Base-by-base conservation (phyloP, 1,139 yeast genomes). In the Dujonia santamariae region DNA sequence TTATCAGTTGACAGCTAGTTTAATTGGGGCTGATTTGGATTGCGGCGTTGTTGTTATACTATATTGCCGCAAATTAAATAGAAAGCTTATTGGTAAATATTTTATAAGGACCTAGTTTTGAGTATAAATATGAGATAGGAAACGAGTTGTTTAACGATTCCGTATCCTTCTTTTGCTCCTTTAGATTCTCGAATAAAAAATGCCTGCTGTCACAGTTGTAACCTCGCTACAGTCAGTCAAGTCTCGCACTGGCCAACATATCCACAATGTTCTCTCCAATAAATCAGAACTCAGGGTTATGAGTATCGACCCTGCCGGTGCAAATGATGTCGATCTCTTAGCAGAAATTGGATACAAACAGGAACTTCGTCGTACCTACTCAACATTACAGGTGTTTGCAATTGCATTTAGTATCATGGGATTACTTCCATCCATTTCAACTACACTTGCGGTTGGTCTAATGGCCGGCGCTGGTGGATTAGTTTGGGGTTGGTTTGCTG, bases 401-500 rank as follows among this genome's bases (percentile, higher is more conserved):
- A 72, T 72, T 34, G 75, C 78, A 4, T 72, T 70, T 48, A 63
- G 72, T 30, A 72, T 72, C 42, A 72, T 72, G 78, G 76, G 75
- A 19, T 50, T 72, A 34, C 54, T 72, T 16, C 76, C 78, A 4
- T 66, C 73, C 24, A 68, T 71, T 28, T 61, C 72, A 2, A 56
- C 70, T 11, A 51, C 53, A 11, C 35, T 54, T 17, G 48, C 51
- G 16, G 44, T 38, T 4, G 58, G 54, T 6, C 42, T 67, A 36
- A 51, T 67, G 5, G 73, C 75, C 13, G 81, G 81, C 3, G 71
- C 78, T 3, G 75, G 69, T 13, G 72, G 78, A 4, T 63, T 75
- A 18, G 68, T 77, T 19, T 80, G 85, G 83, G 83, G 85, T 38
- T 80, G 85, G 83, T 62, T 78, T 36, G 60, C 67, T 33, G 72